These are phyloP conservation scores for Phytophthora litchii DNA, from an alignment of 352 stramenopile genomes.

Conservation along the genomic window DNA sequence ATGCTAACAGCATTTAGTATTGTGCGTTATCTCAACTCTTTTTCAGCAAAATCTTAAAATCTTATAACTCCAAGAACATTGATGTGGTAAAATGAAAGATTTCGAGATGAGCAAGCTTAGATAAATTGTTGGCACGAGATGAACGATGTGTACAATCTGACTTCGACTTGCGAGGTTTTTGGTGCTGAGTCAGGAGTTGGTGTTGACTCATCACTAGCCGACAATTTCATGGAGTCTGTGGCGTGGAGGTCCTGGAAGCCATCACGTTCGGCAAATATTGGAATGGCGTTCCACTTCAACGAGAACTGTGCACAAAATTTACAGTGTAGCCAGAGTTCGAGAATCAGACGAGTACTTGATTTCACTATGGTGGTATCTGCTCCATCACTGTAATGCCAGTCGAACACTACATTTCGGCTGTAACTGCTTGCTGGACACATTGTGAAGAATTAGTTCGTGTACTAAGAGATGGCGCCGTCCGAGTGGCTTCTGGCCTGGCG, in stretches of 20 bases:
- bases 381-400: not conserved
- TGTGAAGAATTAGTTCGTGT: slow-evolving; percentile 2
- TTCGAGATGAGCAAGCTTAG: too few relatives aligned
- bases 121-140: too few relatives aligned
- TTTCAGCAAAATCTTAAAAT: too few relatives aligned
- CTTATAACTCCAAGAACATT: too few relatives aligned
- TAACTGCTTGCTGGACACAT: slow-evolving; percentile 2
- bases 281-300: slow-evolving; percentile 12
- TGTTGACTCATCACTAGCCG: too few relatives aligned
- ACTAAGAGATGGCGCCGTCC: slow-evolving; percentile 1
- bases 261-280: slow-evolving; percentile 4
- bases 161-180: too few relatives aligned
- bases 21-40: too few relatives aligned
- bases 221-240: not conserved
- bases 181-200: too few relatives aligned
- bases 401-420: not conserved
- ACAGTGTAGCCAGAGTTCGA: slow-evolving; percentile 17
- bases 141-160: too few relatives aligned
- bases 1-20: too few relatives aligned
- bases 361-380: slow-evolving; percentile 18
- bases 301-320: slow-evolving; percentile 8
- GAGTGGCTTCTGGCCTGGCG: slow-evolving; percentile 52
- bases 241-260: slow-evolving; percentile 16
- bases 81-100: too few relatives aligned
- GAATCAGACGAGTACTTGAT: slow-evolving; percentile 17